A percentile compares a stretch with the other conserved stretches of the same genome.
These are phyloP conservation scores for Paraphoma sp. DNA, from an alignment of 2,329 filamentous ascomycete species.

Conservation along the genomic window DNA sequence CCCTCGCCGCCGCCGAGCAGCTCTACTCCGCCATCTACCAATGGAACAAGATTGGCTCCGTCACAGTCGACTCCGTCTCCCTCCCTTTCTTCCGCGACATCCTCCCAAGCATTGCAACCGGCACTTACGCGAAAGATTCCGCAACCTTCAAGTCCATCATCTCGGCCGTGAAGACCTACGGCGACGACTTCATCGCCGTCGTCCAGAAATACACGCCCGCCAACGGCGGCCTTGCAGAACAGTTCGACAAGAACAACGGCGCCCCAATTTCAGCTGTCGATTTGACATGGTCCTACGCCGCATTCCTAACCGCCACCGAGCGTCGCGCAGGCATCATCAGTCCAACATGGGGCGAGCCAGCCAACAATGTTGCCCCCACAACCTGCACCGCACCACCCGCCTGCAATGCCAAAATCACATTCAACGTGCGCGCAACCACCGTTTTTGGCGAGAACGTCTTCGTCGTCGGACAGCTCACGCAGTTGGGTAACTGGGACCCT, in stretches of 20 bases:
- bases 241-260: slow-evolving; percentile 62
- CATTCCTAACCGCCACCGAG: slow-evolving; percentile 63
- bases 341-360: slow-evolving; percentile 21
- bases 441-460: slow-evolving; percentile 57
- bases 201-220: slow-evolving; percentile 59
- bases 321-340: slow-evolving; percentile 19
- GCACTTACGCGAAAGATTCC: slow-evolving; percentile 69
- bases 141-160: slow-evolving; percentile 62
- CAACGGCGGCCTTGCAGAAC: slow-evolving; percentile 72
- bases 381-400: slow-evolving; percentile 23
- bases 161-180: slow-evolving; percentile 68
- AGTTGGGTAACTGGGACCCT: slow-evolving; percentile 54
- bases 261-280: slow-evolving; percentile 68
- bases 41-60: slow-evolving; percentile 68
- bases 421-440: slow-evolving; percentile 57
- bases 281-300: slow-evolving; percentile 76
- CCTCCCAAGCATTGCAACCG: slow-evolving; percentile 61
- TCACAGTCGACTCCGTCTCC: slow-evolving; percentile 70
- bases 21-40: slow-evolving; percentile 78
- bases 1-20: slow-evolving; percentile 78
- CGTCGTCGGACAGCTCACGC: slow-evolving; percentile 51
- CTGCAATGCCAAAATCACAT: slow-evolving; percentile 46
- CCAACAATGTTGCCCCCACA: slow-evolving; percentile 56
- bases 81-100: slow-evolving; percentile 75
- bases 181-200: slow-evolving; percentile 61